phyloP scores from a whole-genome alignment of 129 eudicot species.

The Chrysanthemum seticuspe region DNA sequence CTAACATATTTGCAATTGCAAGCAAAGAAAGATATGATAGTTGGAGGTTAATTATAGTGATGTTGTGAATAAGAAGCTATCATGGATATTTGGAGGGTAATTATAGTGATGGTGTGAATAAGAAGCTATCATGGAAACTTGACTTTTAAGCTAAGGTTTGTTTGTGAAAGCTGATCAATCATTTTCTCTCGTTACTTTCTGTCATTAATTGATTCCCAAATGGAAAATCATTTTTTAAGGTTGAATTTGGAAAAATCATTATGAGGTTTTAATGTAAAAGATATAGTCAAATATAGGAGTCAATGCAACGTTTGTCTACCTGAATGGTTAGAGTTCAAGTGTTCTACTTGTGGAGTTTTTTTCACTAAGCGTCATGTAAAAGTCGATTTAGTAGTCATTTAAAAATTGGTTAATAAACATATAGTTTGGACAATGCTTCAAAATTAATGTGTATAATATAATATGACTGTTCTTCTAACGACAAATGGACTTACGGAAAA shows the following conservation, averaged over 20 bases:
- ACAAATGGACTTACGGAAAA: too few species aligned
- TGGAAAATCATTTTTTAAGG: neutral
- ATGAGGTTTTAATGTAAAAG: neutral
- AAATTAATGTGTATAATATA: too few species aligned
- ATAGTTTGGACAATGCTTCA: too few species aligned
- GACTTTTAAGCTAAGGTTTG: constrained; percentile 57
- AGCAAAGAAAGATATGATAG: constrained; percentile 2
- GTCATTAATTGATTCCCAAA: neutral
- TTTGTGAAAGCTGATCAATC: constrained; percentile 41
- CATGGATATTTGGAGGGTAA: constrained; percentile 21
- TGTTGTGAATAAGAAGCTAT: too few species aligned
- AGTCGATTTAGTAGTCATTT: too few species aligned
- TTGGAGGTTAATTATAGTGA: constrained; percentile 10
- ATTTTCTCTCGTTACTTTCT: constrained; percentile 28
- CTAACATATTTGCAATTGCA: neutral
- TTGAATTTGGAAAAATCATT: neutral
- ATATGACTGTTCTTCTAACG: too few species aligned
- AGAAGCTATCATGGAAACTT: constrained; percentile 49
- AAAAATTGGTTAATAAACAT: too few species aligned
- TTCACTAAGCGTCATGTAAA: too few species aligned
- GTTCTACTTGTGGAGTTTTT: too few species aligned
- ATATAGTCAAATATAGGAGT: neutral
- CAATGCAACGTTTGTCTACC: too few species aligned
- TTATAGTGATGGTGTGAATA: constrained; percentile 18
- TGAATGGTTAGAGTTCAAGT: too few species aligned